A percentile compares a stretch with the other conserved stretches of the same genome.
Evolutionary conservation across 768 basidiomycete genomes (phyloP).

Genomic region (Naematelia encephala): DNA sequence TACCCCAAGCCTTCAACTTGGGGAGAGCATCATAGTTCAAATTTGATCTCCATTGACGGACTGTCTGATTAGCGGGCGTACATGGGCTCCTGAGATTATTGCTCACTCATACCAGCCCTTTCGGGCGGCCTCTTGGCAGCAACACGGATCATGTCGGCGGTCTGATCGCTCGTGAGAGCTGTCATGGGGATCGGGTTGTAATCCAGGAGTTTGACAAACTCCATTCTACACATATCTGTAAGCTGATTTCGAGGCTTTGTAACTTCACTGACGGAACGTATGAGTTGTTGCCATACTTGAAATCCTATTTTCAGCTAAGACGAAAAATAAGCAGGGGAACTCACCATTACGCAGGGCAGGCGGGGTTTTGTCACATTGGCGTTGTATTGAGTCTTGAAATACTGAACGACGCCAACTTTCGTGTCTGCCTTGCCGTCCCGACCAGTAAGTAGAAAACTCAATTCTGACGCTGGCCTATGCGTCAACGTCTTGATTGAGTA

Average conservation of each 20-base stretch:
- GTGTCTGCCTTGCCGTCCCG: slow-evolving; percentile 36
- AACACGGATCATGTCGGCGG: slow-evolving; percentile 47
- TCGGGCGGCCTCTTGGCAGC: slow-evolving; percentile 46
- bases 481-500: slow-evolving; percentile 34
- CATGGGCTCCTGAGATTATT: too few relatives aligned
- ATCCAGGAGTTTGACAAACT: slow-evolving; percentile 40
- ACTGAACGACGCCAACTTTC: slow-evolving; percentile 34
- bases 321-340: neutral
- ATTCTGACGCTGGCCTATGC: slow-evolving; percentile 28
- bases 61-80: slow-evolving; percentile 10
- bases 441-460: slow-evolving; percentile 40
- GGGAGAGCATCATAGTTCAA: slow-evolving; percentile 39
- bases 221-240: slow-evolving; percentile 19
- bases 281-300: slow-evolving; percentile 42
- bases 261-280: slow-evolving; percentile 40
- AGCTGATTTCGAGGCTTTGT: neutral
- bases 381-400: slow-evolving; percentile 44
- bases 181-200: slow-evolving; percentile 45
- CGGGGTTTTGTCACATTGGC: slow-evolving; percentile 40
- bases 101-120: slow-evolving; percentile 29
- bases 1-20: slow-evolving; percentile 46
- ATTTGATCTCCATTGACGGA: slow-evolving; percentile 41
- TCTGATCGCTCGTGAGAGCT: slow-evolving; percentile 34
- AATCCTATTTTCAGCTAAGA: slow-evolving; percentile 6
- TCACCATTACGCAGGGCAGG: slow-evolving; percentile 34